Conservation (phyloP, 305 asterid species). For the Fraxinus dipetala region DNA sequence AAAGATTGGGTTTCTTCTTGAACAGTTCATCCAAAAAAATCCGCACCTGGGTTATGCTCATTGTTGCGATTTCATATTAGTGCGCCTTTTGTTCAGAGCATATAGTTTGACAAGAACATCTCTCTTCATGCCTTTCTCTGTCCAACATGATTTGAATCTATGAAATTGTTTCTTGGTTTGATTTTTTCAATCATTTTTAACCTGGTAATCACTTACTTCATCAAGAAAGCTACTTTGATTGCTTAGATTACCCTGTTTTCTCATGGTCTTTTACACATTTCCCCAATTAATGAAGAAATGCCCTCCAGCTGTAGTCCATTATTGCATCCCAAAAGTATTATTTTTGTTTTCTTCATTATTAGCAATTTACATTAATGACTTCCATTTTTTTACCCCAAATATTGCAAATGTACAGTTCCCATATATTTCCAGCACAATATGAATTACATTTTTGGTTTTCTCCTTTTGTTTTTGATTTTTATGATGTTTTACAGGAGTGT, state of each 20-base stretch:
- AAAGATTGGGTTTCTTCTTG: constrained; percentile 19
- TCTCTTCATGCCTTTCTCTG: neutral
- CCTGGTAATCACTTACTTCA: constrained; percentile 16
- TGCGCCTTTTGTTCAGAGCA: neutral
- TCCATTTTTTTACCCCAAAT: neutral
- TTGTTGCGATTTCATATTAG: neutral
- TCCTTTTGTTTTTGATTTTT: neutral
- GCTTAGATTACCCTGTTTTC: constrained; percentile 29
- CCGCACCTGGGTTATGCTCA: constrained; percentile 23
- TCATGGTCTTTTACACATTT: neutral
- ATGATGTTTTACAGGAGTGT: constrained; percentile 38
- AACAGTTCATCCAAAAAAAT: neutral
- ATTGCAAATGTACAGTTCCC: neutral
- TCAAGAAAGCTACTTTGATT: neutral
- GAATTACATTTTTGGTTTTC: neutral
- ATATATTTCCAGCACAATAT: neutral
- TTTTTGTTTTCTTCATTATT: neutral
- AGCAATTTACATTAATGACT: constrained; percentile 4
- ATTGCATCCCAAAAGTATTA: neutral
- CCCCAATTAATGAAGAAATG: constrained; percentile 15
- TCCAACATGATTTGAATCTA: neutral
- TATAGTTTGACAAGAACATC: neutral
- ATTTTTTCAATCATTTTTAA: constrained; percentile 13
- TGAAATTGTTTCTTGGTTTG: neutral
- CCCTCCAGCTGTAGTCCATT: constrained; percentile 27